A percentile compares a stretch with the other conserved stretches of the same genome.
Evolutionary conservation across 495 filamentous ascomycete genomes (phyloP).

Genomic region (Lichenothelia convexa): DNA sequence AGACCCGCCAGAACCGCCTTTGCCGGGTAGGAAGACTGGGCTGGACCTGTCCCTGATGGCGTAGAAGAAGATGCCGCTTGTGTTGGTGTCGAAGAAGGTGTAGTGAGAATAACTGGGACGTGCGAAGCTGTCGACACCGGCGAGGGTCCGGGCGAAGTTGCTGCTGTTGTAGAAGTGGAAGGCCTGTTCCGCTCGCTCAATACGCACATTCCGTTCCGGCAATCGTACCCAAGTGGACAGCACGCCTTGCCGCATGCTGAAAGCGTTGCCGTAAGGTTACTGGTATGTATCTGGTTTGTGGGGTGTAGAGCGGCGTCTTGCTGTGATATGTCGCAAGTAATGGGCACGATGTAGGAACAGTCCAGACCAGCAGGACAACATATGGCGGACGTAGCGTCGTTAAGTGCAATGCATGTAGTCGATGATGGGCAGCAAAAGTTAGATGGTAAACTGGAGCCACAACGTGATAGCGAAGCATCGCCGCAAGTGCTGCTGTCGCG

Average conservation of each 20-base stretch:
- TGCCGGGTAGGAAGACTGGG: slow-evolving; percentile 18
- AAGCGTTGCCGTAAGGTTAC: slow-evolving; percentile 35
- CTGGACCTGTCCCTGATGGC: slow-evolving; percentile 13
- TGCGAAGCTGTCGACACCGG: neutral
- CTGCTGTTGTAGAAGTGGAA: too few relatives aligned
- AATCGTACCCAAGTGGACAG: slow-evolving; percentile 66
- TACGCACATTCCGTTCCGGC: slow-evolving; percentile 31
- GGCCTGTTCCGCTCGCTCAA: slow-evolving; percentile 8
- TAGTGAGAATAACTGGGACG: neutral
- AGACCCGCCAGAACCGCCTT: slow-evolving; percentile 40
- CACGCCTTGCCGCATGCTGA: slow-evolving; percentile 29
- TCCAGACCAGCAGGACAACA: slow-evolving; percentile 52
- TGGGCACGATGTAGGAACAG: slow-evolving; percentile 49
- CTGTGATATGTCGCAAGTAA: slow-evolving; percentile 47
- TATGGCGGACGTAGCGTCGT: slow-evolving; percentile 44
- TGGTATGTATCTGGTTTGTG: slow-evolving; percentile 51
- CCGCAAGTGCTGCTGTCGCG: slow-evolving; percentile 28
- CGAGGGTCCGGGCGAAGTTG: too few relatives aligned
- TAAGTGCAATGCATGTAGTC: slow-evolving; percentile 46
- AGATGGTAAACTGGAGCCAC: slow-evolving; percentile 37
- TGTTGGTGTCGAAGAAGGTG: slow-evolving; percentile 10
- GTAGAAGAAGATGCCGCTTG: slow-evolving; percentile 5
- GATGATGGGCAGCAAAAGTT: slow-evolving; percentile 57
- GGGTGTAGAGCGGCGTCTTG: slow-evolving; percentile 47
- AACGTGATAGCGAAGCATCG: slow-evolving; percentile 26